These are phyloP conservation scores for Diaporthe sp. DNA, from an alignment of 2,329 filamentous ascomycete species.

Conservation along the genomic window DNA sequence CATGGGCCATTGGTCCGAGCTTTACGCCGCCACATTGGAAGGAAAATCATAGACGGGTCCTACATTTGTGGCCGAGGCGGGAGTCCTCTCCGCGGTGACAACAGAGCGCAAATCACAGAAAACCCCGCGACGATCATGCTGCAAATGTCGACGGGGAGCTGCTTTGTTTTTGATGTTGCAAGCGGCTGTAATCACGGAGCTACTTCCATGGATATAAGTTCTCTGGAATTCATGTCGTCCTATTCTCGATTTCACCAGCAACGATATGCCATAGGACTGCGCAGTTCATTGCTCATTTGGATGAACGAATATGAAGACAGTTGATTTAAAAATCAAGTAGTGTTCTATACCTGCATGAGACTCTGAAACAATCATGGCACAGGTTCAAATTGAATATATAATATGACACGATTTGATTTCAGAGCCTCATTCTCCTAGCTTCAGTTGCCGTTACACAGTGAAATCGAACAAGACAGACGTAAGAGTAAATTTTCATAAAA, in stretches of 20 bases:
- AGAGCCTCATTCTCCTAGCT: not conserved
- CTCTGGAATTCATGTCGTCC: not conserved
- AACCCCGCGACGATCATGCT: not conserved
- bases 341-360: not conserved
- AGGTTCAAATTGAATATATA: not conserved
- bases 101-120: not conserved
- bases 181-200: no score
- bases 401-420: no score
- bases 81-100: not conserved
- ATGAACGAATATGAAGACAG: not conserved
- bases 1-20: not conserved
- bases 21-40: not conserved
- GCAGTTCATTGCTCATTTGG: not conserved
- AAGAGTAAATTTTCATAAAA: no score
- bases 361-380: not conserved
- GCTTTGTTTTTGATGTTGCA: not conserved
- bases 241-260: not conserved
- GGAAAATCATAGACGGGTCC: not conserved
- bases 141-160: not conserved
- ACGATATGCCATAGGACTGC: not conserved
- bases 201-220: no score
- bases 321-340: not conserved
- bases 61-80: constrained; percentile 21
- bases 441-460: not conserved
- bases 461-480: not conserved